Base-by-base conservation (phyloP, 192 early-diverging fungal genomes). In the Coemansia sp. region DNA sequence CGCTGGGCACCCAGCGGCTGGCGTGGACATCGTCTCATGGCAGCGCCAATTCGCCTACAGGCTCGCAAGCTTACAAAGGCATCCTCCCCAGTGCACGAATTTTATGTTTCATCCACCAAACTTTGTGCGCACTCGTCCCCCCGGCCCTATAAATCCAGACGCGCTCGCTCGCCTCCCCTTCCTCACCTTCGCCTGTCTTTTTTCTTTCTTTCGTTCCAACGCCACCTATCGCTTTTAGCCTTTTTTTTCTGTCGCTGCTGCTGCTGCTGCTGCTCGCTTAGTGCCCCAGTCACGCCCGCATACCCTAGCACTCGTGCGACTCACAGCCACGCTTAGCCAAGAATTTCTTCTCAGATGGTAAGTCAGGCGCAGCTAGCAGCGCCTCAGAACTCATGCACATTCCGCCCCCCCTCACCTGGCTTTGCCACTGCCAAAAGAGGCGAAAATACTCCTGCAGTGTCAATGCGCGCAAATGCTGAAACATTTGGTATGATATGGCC, bases 341-440 rank as follows among this genome's bases (percentile, higher is more conserved):
- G 45, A 48, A 48, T 23, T 20, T 48, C 52, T 55, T 55, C 25
- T 55, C 28, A 55, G 52, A 55, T 55, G 52, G 52, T 55, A 55
- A 31, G 52, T 28, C 28, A 31, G 52, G 26, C 52, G 52, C 21
- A 10, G 48, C n/a, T 9, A 21, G 25, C 48, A 20, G 48, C 25
- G 13, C 11, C 21, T 52, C 43, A 0, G 20, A 20, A 21, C 43
- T 20, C 16, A 6, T 41, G 12, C 5, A 14, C 0, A 13, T 6
- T 42, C 16, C 16, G 0, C 39, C 6, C 4, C 6, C 4, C 3
- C 6, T n/a, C 16, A 16, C 3, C 16, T 42, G 14, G 16, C 39
- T 42, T 16, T 42, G 39, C 39, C 39, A 42, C 14, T 16, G 14
- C 39, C 13, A 42, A 16, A 16, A 14, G 0, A 42, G 16, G 39